These are phyloP conservation scores for Phytophthora pseudosyringae DNA, from an alignment of 352 stramenopile species.

Conservation along the genomic window DNA sequence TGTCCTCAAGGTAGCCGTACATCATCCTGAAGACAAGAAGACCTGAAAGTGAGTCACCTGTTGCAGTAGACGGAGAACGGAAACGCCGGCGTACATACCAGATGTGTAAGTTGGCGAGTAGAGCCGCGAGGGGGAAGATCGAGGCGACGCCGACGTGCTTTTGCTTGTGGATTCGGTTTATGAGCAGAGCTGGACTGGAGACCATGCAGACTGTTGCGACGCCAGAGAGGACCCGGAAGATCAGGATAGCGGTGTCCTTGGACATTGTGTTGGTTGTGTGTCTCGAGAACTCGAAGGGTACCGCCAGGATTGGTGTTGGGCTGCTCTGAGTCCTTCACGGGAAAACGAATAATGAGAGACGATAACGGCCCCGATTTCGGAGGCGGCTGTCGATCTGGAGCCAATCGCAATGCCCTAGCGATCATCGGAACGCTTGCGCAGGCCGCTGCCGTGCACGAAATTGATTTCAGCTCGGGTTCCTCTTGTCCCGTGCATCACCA, in stretches of 20 bases:
- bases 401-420: slow-evolving; percentile 15
- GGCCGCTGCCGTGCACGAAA: slow-evolving; percentile 13
- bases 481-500: slow-evolving; percentile 18
- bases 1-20: slow-evolving; percentile 50
- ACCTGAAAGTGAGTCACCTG: slow-evolving; percentile 9
- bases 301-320: slow-evolving; percentile 18
- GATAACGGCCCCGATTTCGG: background rate
- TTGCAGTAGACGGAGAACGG: slow-evolving; percentile 18
- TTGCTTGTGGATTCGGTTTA: slow-evolving; percentile 47
- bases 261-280: slow-evolving; percentile 20
- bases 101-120: slow-evolving; percentile 48
- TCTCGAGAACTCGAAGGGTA: slow-evolving; percentile 1
- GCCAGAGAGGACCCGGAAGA: slow-evolving; percentile 38
- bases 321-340: slow-evolving; percentile 21
- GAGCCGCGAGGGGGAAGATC: slow-evolving; percentile 44
- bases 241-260: slow-evolving; percentile 30
- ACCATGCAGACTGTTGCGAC: slow-evolving; percentile 46
- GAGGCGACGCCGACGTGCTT: slow-evolving; percentile 47
- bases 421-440: slow-evolving; percentile 25
- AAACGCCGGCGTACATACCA: slow-evolving; percentile 38
- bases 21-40: slow-evolving; percentile 42
- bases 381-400: background rate
- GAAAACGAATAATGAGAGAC: slow-evolving; percentile 23
- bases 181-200: slow-evolving; percentile 44
- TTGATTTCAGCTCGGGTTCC: slow-evolving; percentile 15